These are phyloP conservation scores for Rhodotorula toruloides DNA, from an alignment of 768 basidiomycete species.

Conservation along the genomic window DNA sequence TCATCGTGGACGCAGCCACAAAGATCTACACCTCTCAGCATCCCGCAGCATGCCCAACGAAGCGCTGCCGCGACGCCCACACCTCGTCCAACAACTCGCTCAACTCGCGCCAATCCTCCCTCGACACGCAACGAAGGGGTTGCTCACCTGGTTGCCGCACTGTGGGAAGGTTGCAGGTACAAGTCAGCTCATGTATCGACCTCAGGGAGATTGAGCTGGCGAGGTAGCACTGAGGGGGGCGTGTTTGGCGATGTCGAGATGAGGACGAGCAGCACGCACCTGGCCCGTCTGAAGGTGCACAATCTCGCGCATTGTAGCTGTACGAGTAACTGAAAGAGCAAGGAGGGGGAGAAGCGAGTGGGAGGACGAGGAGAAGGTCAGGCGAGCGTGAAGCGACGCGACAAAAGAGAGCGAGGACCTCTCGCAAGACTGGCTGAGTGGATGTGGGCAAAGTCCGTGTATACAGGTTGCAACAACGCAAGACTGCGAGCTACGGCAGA, in stretches of 20 bases:
- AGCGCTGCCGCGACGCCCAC: neutral
- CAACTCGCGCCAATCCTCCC: no score
- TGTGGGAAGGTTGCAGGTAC: slow-evolving; percentile 42
- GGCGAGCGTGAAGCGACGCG: no score
- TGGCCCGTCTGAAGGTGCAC: slow-evolving; percentile 99
- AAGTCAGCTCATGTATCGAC: no score
- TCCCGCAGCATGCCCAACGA: no score
- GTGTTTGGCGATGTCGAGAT: no score
- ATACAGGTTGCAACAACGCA: neutral
- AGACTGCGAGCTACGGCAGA: neutral
- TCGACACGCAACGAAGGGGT: neutral
- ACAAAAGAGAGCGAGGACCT: neutral
- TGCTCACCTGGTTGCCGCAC: slow-evolving; percentile 98
- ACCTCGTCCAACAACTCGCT: neutral
- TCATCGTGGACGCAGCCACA: neutral
- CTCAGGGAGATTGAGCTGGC: no score
- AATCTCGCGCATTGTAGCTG: slow-evolving; percentile 63
- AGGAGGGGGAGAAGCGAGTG: neutral
- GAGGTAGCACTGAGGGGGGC: no score
- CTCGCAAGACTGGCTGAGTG: no score
- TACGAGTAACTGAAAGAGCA: neutral
- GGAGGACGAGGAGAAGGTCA: neutral
- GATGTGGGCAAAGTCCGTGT: neutral
- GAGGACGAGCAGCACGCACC: slow-evolving; percentile 53
- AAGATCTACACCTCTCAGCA: no score